phyloP scores from a whole-genome alignment of 352 stramenopile genomes.

The Pythium sp. region DNA sequence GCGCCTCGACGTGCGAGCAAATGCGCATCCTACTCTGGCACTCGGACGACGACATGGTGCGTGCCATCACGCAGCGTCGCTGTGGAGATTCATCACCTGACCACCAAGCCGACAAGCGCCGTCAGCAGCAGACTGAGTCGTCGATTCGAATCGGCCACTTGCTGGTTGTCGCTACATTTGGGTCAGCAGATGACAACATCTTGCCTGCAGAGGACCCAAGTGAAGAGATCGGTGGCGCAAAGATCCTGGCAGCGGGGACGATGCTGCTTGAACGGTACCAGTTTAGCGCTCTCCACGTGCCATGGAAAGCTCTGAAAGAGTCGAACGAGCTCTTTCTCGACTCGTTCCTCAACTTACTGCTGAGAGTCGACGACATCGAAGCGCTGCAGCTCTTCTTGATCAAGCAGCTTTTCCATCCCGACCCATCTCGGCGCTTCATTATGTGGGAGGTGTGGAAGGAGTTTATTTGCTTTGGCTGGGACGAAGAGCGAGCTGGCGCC shows the following conservation, averaged over 20 bases:
- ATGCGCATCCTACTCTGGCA: slow-evolving; percentile 39
- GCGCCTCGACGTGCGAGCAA: slow-evolving; percentile 8
- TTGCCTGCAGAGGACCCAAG: slow-evolving; percentile 1
- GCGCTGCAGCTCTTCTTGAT: slow-evolving; percentile 47
- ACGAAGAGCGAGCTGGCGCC: slow-evolving; percentile 27
- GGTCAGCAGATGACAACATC: slow-evolving; percentile 8
- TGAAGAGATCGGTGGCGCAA: slow-evolving; percentile 9
- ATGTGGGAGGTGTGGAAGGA: slow-evolving; percentile 60
- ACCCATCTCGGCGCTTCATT: slow-evolving; percentile 36
- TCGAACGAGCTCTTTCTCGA: slow-evolving; percentile 35
- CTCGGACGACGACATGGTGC: slow-evolving; percentile 34
- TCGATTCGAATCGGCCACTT: slow-evolving; percentile 37
- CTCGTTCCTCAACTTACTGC: slow-evolving; percentile 32
- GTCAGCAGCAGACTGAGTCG: slow-evolving; percentile 16
- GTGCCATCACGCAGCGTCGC: slow-evolving; percentile 33
- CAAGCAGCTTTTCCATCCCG: slow-evolving; percentile 50
- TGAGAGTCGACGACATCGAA: slow-evolving; percentile 23
- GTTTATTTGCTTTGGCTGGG: slow-evolving; percentile 51
- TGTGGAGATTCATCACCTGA: slow-evolving; percentile 1
- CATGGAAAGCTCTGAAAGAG: slow-evolving; percentile 9
- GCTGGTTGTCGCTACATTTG: slow-evolving; percentile 34
- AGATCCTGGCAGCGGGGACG: slow-evolving; percentile 21
- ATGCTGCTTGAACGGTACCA: slow-evolving; percentile 40
- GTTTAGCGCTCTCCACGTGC: slow-evolving; percentile 25
- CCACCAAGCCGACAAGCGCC: not conserved